Percentiles rank a stretch among this genome's conserved stretches.
Conservation (phyloP, 176 grass and related monocot genomes). For the Raddia guianensis region DNA sequence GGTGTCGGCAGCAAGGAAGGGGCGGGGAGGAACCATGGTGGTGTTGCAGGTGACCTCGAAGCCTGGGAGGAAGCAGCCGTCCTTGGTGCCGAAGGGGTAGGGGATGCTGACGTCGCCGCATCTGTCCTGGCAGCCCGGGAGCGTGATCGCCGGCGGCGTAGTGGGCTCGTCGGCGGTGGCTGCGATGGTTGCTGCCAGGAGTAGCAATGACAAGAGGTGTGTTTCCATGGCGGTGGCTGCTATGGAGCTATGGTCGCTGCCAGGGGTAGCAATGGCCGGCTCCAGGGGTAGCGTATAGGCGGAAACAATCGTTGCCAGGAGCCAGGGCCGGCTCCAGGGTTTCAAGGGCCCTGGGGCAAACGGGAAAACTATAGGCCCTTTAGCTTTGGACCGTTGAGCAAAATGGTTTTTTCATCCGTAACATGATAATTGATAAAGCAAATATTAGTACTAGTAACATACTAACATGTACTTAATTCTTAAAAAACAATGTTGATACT, state of each 20-base stretch:
- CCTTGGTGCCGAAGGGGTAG: constrained; percentile 43
- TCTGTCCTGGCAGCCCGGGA: constrained; percentile 33
- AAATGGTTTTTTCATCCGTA: too few relatives aligned
- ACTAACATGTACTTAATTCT: too few relatives aligned
- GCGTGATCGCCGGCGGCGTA: not conserved
- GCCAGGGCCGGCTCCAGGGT: too few relatives aligned
- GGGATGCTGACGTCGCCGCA: constrained; percentile 49
- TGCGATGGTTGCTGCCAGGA: not conserved
- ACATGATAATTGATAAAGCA: too few relatives aligned
- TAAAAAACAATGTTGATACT: too few relatives aligned
- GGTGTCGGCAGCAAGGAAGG: not conserved
- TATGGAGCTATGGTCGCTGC: too few relatives aligned
- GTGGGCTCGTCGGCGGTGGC: not conserved
- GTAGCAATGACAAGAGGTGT: not conserved
- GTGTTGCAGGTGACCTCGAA: constrained; percentile 37
- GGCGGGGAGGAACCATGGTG: not conserved
- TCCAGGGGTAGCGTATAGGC: not conserved
- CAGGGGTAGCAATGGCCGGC: too few relatives aligned
- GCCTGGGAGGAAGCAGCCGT: constrained; percentile 13
- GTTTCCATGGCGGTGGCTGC: not conserved
- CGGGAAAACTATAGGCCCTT: too few relatives aligned
- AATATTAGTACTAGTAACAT: too few relatives aligned
- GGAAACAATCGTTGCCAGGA: not conserved
- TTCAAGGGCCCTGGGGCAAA: too few relatives aligned
- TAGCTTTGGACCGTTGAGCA: too few relatives aligned